Base-by-base conservation (phyloP, 108 stramenopile genomes). In the Cylindrotheca fusiformis region DNA sequence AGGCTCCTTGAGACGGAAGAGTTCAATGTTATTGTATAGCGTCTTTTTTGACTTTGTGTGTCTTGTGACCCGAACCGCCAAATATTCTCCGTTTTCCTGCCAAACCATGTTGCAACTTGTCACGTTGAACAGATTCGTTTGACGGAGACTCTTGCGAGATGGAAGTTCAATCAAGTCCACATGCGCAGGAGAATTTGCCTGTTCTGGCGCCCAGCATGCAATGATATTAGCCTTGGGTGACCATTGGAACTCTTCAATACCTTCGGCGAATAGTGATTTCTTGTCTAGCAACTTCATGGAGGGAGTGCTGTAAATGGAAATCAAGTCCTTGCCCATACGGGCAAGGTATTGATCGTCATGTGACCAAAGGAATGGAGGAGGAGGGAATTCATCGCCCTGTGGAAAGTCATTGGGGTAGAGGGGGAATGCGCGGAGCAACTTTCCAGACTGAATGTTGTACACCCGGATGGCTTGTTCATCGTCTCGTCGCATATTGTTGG, bases 11-110 rank as follows among this genome's bases (percentile, higher is more conserved):
- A 97, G 71, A 47, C 96, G 84, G 75, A 98, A 97, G 52, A 98
- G 76, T 73, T 97, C 95, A 60, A 98, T 83, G 60, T 95, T 94
- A 75, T 91, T 86, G 85, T 94, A 97, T 62, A 93, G 65, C 1
- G 95, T 95, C 87, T 98, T 98, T 75, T 97, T 97, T 54, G 82
- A 86, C 69, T 97, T 97, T 36, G 94, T 95, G 63, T 96, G 96
- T 26, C 94, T 73, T 0, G 93, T 90, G 10, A 96, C 95, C 81
- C 95, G 95, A 59, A 96, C 95, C 32, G 95, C 96, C 0, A 97
- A 74, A 70, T 96, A 98, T 29, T 91, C 84, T 14, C 97, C 97
- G 28, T 92, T 82, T 27, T 88, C 69, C 60, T 98, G 96, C 95
- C 95, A 98, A 5, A 90, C 91, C 86, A 98, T 88, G 60, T 79